Evolutionary conservation across 208 protist genomes (phyloP).

Genomic region (Trypanosoma melophagium): DNA sequence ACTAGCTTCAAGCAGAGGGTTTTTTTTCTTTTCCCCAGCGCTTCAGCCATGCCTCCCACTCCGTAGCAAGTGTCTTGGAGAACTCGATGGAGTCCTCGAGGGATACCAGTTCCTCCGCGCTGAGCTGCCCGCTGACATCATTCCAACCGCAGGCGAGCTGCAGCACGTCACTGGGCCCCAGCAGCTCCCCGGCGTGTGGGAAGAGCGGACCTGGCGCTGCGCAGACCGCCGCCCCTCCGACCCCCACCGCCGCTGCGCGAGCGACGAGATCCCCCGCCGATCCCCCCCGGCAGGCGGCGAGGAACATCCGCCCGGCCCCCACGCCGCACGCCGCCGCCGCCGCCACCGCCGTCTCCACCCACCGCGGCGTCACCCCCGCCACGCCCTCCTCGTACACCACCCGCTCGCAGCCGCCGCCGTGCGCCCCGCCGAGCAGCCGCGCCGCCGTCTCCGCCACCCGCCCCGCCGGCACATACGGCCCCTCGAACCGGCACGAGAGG

Average conservation of each 20-base stretch:
- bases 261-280: slow-evolving; percentile 42
- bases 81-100: slow-evolving; percentile 36
- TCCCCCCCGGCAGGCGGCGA: slow-evolving; percentile 42
- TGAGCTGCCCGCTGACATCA: slow-evolving; percentile 16
- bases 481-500: slow-evolving; percentile 83
- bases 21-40: not conserved
- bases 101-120: slow-evolving; percentile 28
- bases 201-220: slow-evolving; percentile 34
- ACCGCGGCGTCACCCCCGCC: slow-evolving; percentile 54
- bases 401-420: slow-evolving; percentile 14
- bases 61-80: slow-evolving; percentile 22
- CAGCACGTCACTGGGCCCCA: slow-evolving; percentile 33
- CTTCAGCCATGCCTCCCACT: slow-evolving; percentile 10
- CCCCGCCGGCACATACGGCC: slow-evolving; percentile 61
- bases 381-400: slow-evolving; percentile 70
- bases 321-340: slow-evolving; percentile 71
- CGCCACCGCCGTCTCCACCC: slow-evolving; percentile 79
- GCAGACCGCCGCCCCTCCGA: slow-evolving; percentile 42
- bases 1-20: not conserved
- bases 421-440: slow-evolving; percentile 31
- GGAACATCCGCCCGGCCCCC: slow-evolving; percentile 30
- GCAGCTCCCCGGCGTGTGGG: slow-evolving; percentile 22
- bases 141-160: slow-evolving; percentile 47
- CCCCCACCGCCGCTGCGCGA: slow-evolving; percentile 53
- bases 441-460: slow-evolving; percentile 65